phyloP scores from a whole-genome alignment of 805 yeast genomes.

The Metschnikowia arizonensis region DNA sequence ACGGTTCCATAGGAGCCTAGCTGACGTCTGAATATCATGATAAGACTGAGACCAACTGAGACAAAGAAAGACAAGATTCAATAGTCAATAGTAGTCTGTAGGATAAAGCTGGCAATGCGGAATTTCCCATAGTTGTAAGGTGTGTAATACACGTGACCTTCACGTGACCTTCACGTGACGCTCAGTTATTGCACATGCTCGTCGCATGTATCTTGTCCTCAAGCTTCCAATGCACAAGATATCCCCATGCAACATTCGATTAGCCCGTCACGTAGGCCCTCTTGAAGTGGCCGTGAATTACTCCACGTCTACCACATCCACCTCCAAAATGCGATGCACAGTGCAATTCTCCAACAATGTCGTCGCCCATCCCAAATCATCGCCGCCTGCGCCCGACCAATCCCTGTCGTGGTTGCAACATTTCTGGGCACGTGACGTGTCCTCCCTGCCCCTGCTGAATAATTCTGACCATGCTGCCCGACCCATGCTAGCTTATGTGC shows the following conservation, averaged over 20 bases:
- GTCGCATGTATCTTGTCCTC: too few relatives aligned
- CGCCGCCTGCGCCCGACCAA: neutral
- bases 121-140: too few relatives aligned
- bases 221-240: neutral
- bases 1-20: too few relatives aligned
- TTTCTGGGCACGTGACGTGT: slow-evolving; percentile 9
- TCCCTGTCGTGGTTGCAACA: slow-evolving; percentile 12
- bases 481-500: slow-evolving; percentile 36
- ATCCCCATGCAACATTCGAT: slow-evolving; percentile 2
- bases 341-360: neutral
- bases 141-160: too few relatives aligned
- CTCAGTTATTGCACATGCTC: too few relatives aligned
- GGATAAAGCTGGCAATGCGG: too few relatives aligned
- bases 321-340: neutral
- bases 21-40: too few relatives aligned
- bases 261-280: slow-evolving; percentile 1
- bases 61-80: too few relatives aligned
- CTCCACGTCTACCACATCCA: neutral
- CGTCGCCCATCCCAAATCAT: neutral
- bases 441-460: neutral
- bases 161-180: too few relatives aligned
- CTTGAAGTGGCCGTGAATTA: slow-evolving; percentile 1
- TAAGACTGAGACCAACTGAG: too few relatives aligned
- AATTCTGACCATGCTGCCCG: slow-evolving; percentile 8
- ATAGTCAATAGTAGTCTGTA: too few relatives aligned